These are phyloP conservation scores for sweet orange (Citrus sinensis) DNA, from an alignment of 345 rosid species.

Conservation along the genomic window DVS_A1.0 CM039166.1:24761001-24761500, in stretches of 20 bases:
- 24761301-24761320: neutral
- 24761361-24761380: neutral
- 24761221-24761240: neutral
- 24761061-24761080: slow-evolving; percentile 29
- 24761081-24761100: slow-evolving; percentile 74
- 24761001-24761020: slow-evolving; percentile 32
- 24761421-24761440: neutral
- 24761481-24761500: neutral
- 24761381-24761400: neutral
- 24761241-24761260: neutral
- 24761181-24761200: neutral
- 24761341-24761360: neutral
- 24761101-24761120: slow-evolving; percentile 81
- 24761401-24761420: neutral
- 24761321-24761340: neutral
- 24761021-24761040: slow-evolving; percentile 8
- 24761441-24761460: neutral
- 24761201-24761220: neutral
- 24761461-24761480: neutral
- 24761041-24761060: slow-evolving; percentile 17
- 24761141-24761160: neutral
- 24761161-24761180: slow-evolving; percentile 8
- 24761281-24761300: neutral
- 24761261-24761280: neutral
- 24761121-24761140: slow-evolving; percentile 26